Percentiles rank a stretch among this genome's conserved stretches.
phyloP scores from a whole-genome alignment of 495 filamentous ascomycete species.

The Niebla homalea region DNA sequence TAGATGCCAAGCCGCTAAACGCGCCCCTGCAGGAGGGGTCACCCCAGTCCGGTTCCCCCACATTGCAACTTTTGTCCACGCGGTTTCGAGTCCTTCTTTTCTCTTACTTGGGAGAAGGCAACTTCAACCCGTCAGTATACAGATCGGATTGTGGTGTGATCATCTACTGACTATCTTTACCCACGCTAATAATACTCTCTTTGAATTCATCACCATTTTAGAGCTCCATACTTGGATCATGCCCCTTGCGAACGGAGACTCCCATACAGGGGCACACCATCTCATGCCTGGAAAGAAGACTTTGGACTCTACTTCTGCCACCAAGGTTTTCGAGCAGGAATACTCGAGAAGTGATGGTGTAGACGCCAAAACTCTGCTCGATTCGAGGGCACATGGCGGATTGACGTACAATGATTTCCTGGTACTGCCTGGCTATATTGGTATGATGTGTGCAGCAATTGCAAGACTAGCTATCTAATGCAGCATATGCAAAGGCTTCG shows the following conservation, averaged over 20 bases:
- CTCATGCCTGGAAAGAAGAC: slow-evolving; percentile 33
- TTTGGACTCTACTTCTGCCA: slow-evolving; percentile 49
- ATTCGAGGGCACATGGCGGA: slow-evolving; percentile 77
- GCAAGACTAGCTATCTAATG: slow-evolving; percentile 42
- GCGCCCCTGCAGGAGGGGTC: background rate
- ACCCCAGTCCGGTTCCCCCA: slow-evolving; percentile 2
- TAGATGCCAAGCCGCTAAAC: no score
- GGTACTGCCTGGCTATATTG: slow-evolving; percentile 52
- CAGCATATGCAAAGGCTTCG: slow-evolving; percentile 53
- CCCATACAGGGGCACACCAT: slow-evolving; percentile 19
- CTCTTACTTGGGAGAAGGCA: slow-evolving; percentile 46
- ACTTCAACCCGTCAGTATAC: slow-evolving; percentile 38
- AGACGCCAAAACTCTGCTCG: slow-evolving; percentile 64
- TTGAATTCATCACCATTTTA: background rate
- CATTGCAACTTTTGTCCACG: slow-evolving; percentile 3
- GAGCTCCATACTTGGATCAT: slow-evolving; percentile 31
- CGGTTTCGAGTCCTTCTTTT: slow-evolving; percentile 22
- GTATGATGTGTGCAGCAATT: slow-evolving; percentile 43
- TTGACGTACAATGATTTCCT: slow-evolving; percentile 77
- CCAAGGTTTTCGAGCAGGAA: slow-evolving; percentile 60
- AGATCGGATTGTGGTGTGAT: slow-evolving; percentile 23
- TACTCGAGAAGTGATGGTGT: slow-evolving; percentile 73
- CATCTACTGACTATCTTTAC: slow-evolving; percentile 25
- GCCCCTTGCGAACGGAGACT: slow-evolving; percentile 57
- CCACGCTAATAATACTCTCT: slow-evolving; percentile 16